These are phyloP conservation scores for Lactarius tabidus DNA, from an alignment of 768 basidiomycete genomes.

Conservation along the genomic window DNA sequence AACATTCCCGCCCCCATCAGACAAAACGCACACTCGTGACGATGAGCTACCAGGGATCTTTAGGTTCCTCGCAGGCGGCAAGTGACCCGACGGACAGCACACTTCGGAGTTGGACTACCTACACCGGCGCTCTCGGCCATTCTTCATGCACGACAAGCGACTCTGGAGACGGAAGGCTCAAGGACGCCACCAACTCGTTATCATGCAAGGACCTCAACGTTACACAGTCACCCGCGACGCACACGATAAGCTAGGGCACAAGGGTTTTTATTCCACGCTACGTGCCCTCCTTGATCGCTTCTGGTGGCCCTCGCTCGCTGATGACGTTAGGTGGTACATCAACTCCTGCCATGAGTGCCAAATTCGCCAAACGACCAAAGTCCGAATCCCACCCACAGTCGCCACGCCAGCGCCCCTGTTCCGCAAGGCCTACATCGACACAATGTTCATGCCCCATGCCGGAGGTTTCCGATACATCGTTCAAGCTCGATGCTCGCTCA, in stretches of 20 bases:
- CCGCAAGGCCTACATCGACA: slow-evolving; percentile 32
- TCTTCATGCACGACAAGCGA: not conserved
- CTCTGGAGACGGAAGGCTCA: slow-evolving; percentile 20
- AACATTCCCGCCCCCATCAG: too few species aligned
- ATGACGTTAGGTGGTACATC: slow-evolving; percentile 27
- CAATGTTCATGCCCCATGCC: slow-evolving; percentile 38
- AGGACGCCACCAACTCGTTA: slow-evolving; percentile 25
- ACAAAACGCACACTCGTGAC: too few species aligned
- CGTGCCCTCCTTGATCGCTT: slow-evolving; percentile 19
- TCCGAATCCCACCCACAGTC: slow-evolving; percentile 28
- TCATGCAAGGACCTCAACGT: not conserved
- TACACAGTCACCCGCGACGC: slow-evolving; percentile 23
- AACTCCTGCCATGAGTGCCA: slow-evolving; percentile 41
- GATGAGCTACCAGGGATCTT: not conserved
- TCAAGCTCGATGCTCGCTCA: slow-evolving; percentile 36
- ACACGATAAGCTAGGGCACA: slow-evolving; percentile 17
- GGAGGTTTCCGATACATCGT: slow-evolving; percentile 36
- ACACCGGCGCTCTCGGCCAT: not conserved
- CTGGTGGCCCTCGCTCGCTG: slow-evolving; percentile 30
- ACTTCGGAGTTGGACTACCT: too few species aligned
- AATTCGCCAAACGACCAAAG: slow-evolving; percentile 22
- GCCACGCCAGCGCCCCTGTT: slow-evolving; percentile 23
- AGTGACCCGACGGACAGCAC: too few species aligned
- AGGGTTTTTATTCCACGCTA: slow-evolving; percentile 21
- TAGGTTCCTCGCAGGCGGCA: not conserved